These are phyloP conservation scores for Suillus spraguei DNA, from an alignment of 768 basidiomycete species.

Conservation along the genomic window DNA sequence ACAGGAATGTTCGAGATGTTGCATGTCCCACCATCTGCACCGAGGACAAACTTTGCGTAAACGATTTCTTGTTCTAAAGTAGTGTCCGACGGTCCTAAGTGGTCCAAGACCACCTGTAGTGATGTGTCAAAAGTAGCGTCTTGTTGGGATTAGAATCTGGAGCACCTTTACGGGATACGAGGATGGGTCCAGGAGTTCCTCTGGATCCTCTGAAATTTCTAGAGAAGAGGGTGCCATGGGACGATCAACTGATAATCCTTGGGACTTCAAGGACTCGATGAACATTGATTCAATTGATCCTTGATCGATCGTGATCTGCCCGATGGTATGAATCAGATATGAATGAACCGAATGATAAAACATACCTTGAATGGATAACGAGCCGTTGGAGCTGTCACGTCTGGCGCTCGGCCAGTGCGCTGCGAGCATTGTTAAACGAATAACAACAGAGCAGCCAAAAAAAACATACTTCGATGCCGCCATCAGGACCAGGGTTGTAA, in stretches of 20 bases:
- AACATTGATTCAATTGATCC: conserved; percentile 46
- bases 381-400: conserved; percentile 62
- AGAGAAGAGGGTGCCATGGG: conserved; percentile 35
- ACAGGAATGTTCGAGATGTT: neutral
- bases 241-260: conserved; percentile 39
- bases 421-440: conserved; percentile 27
- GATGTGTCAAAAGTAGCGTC: neutral
- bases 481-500: conserved; percentile 64
- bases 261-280: conserved; percentile 39
- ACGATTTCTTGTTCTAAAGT: conserved; percentile 36
- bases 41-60: conserved; percentile 38
- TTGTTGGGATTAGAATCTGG: neutral
- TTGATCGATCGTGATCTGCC: conserved; percentile 40
- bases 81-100: conserved; percentile 16
- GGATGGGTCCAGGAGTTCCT: conserved; percentile 34
- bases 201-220: conserved; percentile 37
- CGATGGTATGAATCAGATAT: neutral
- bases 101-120: conserved; percentile 8
- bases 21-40: conserved; percentile 33
- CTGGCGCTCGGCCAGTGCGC: conserved; percentile 64
- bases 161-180: conserved; percentile 36
- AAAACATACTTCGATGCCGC: conserved; percentile 58
- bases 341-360: neutral
- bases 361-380: conserved; percentile 72
- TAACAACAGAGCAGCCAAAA: neutral